Evolutionary conservation across 148 eudicot genomes (phyloP).

Genomic region (Rhododendron vialii): DNA sequence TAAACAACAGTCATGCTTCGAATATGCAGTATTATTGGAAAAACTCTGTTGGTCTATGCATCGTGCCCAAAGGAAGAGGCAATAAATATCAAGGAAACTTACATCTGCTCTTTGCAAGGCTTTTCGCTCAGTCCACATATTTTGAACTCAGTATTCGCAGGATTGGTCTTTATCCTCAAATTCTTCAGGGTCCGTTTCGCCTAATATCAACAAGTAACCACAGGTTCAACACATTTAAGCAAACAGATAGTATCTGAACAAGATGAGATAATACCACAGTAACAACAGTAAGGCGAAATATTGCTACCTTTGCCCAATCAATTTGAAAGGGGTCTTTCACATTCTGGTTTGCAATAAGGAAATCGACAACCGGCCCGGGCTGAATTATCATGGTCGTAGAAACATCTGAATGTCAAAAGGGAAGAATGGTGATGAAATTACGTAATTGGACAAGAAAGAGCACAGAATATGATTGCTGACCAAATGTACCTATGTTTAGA

Average conservation of each 20-base stretch:
- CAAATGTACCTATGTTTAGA: slow-evolving; percentile 33
- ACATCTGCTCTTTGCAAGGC: slow-evolving; percentile 39
- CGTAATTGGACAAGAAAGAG: background rate
- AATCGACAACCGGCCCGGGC: slow-evolving; percentile 38
- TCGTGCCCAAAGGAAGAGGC: background rate
- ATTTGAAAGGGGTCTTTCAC: slow-evolving; percentile 28
- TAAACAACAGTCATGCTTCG: background rate
- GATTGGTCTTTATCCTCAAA: slow-evolving; percentile 36
- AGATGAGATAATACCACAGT: too few relatives aligned
- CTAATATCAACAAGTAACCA: slow-evolving; percentile 21
- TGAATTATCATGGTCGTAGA: slow-evolving; percentile 37
- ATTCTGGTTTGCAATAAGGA: slow-evolving; percentile 42
- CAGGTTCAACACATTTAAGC: background rate
- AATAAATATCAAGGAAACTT: background rate
- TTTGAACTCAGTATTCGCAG: slow-evolving; percentile 50
- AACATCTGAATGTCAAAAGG: slow-evolving; percentile 23
- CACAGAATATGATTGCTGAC: background rate
- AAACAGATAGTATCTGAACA: background rate
- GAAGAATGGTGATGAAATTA: background rate
- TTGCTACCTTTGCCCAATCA: slow-evolving; percentile 47
- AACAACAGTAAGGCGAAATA: background rate
- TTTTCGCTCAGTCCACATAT: slow-evolving; percentile 53
- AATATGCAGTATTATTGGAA: background rate
- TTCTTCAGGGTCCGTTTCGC: slow-evolving; percentile 56
- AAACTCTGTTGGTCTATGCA: background rate